Percentiles rank a stretch among this genome's conserved stretches.
Evolutionary conservation across 2,329 filamentous ascomycete genomes (phyloP).

Genomic region (Sporothrix phasma): DNA sequence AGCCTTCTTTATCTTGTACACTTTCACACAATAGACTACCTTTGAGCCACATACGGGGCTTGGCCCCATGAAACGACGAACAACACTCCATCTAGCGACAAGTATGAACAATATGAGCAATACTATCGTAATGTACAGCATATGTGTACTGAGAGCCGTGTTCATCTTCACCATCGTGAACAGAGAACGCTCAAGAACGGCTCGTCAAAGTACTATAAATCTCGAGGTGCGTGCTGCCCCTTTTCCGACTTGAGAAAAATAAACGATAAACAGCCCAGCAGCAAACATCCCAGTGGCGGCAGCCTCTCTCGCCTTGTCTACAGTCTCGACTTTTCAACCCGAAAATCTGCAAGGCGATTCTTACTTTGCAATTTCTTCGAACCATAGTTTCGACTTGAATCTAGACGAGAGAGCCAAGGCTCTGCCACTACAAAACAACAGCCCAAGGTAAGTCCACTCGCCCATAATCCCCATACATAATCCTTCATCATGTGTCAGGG

Average conservation of each 20-base stretch:
- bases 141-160: too few species aligned
- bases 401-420: not conserved
- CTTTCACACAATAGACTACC: not conserved
- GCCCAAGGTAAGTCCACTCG: not conserved
- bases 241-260: not conserved
- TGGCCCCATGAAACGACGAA: not conserved
- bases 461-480: too few species aligned
- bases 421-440: not conserved
- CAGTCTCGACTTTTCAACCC: not conserved
- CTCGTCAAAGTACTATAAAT: not conserved
- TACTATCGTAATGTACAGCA: not conserved
- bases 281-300: not conserved
- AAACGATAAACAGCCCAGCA: not conserved
- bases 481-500: constrained; percentile 11
- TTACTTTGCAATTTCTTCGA: not conserved
- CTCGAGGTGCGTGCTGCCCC: not conserved
- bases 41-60: not conserved
- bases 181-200: not conserved
- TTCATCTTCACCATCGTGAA: not conserved
- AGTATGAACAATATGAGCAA: not conserved
- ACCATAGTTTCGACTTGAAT: not conserved
- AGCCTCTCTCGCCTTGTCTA: not conserved
- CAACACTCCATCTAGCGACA: not conserved
- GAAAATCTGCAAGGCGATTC: not conserved
- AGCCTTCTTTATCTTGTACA: not conserved